Evolutionary conservation across 2,329 filamentous ascomycete genomes (phyloP), one percentile per base, ranked within the genome.

Genomic region (Xylariales sp.): DNA sequence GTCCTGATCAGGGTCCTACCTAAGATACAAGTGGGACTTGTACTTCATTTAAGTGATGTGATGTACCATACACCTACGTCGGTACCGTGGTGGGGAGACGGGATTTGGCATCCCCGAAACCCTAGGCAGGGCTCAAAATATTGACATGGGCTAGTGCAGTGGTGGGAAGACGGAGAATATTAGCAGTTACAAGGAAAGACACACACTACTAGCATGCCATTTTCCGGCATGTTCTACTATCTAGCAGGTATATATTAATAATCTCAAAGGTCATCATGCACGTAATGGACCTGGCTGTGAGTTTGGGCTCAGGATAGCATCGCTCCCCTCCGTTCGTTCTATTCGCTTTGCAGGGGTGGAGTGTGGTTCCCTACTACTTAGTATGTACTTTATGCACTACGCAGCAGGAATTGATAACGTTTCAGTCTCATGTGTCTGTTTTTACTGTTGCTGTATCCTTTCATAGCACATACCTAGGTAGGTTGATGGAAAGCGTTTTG

Each of bases 1-100:
- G 39, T n/a, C 39, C 54, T 56, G 54, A 56, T 56, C 54, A 45
- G 18, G 12, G 39, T 41, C 39, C 39, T 41, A 34, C 32, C 32
- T 12, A 5, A 23, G 9, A 1, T 28, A 56, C 23, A 45, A 45
- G 54, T 46, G 54, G 54, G 54, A 23, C 23, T 36, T 1, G 8
- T 5, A 8, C 32, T 52, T 30, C n/a, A 14, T n/a, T 56, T 43
- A 28, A 28, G 7, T 34, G 32, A 8, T 34, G 32, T 34, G 32
- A 23, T 23, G 23, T 23, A 23, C 23, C 23, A 23, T 23, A 23
- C 23, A 23, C 23, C 23, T 23, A 23, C 23, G 23, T 23, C 23
- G 23, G 23, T 23, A 23, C 23, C 23, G 39, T 55, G 34, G 52
- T 41, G 18, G n/a, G 52, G 52, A 5, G 34, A 41, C 36, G 52